phyloP scores from a whole-genome alignment of 257 asterid species.

The Catharanthus roseus region DNA sequence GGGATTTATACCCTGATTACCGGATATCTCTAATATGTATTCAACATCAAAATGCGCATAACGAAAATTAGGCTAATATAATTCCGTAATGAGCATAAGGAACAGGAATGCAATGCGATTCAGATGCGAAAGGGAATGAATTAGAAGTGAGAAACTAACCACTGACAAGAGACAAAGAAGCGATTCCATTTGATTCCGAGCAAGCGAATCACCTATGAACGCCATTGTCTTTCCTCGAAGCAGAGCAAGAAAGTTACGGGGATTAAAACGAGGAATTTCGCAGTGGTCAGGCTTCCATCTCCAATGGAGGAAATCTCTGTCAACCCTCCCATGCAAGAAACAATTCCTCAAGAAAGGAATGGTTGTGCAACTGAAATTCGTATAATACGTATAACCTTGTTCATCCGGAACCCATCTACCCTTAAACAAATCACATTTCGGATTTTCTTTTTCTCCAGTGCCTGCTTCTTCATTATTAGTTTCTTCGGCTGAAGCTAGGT shows the following conservation, averaged over 20 bases:
- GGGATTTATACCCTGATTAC: no score
- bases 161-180: conserved; percentile 59
- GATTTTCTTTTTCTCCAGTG: background rate
- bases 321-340: conserved; percentile 31
- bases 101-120: background rate
- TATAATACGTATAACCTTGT: conserved; percentile 30
- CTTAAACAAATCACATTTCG: conserved; percentile 33
- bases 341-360: conserved; percentile 31
- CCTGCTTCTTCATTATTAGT: background rate
- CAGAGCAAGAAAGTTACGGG: conserved; percentile 19
- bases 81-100: background rate
- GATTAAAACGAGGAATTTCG: conserved; percentile 25
- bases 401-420: conserved; percentile 58
- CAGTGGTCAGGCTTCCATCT: conserved; percentile 37
- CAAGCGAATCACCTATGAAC: conserved; percentile 71
- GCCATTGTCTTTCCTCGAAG: conserved; percentile 56
- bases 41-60: no score
- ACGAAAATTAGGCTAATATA: no score
- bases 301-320: conserved; percentile 29
- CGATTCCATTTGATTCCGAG: conserved; percentile 67
- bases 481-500: background rate
- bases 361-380: conserved; percentile 51
- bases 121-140: background rate
- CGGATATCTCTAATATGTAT: no score
- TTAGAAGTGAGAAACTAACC: conserved; percentile 40